Evolutionary conservation across 129 eudicot genomes (phyloP).

Genomic region (Helianthus annuus): HanXRQr2.0-SUNRISE NC_035434.2:40406593-40407092

Average conservation of each 20-base stretch:
- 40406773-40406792: slow-evolving; percentile 21
- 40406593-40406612: slow-evolving; percentile 28
- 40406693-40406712: slow-evolving; percentile 10
- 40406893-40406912: slow-evolving; percentile 47
- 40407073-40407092: not conserved
- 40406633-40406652: no score
- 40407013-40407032: not conserved
- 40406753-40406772: slow-evolving; percentile 15
- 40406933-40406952: slow-evolving; percentile 48
- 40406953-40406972: slow-evolving; percentile 57
- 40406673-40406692: slow-evolving; percentile 1
- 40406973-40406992: not conserved
- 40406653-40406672: slow-evolving; percentile 28
- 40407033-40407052: slow-evolving; percentile 13
- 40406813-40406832: not conserved
- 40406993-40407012: not conserved
- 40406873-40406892: slow-evolving; percentile 56
- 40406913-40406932: slow-evolving; percentile 39
- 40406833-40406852: slow-evolving; percentile 37
- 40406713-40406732: not conserved
- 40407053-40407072: not conserved
- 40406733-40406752: slow-evolving; percentile 9
- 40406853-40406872: slow-evolving; percentile 24
- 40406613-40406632: slow-evolving; percentile 10
- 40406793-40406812: slow-evolving; percentile 2